Conservation (phyloP, 2,329 filamentous ascomycete species). For the Penicillium verrucosum region DNA sequence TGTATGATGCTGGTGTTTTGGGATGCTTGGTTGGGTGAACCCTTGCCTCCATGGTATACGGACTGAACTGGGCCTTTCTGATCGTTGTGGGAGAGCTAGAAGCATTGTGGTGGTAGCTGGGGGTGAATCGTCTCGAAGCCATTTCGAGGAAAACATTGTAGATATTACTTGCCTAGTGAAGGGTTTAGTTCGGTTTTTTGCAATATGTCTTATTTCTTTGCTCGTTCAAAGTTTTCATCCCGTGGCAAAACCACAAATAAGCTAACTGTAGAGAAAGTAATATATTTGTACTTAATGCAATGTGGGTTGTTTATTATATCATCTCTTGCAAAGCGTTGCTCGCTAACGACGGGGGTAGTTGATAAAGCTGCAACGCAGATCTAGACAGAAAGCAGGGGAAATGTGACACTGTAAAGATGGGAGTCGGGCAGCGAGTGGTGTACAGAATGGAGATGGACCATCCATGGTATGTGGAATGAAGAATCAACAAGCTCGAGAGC, state of each 20-base stretch:
- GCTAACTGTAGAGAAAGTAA: neutral
- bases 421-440: neutral
- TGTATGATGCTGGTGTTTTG: slow-evolving; percentile 9
- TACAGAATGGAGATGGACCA: neutral
- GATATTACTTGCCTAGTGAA: slow-evolving; percentile 33
- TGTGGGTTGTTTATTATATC: slow-evolving; percentile 4
- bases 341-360: slow-evolving; percentile 16
- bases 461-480: neutral
- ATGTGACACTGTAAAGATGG: neutral
- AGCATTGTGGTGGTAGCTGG: slow-evolving; percentile 1
- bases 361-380: slow-evolving; percentile 10
- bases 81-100: slow-evolving; percentile 6
- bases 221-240: neutral
- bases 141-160: slow-evolving; percentile 27
- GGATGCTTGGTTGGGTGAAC: slow-evolving; percentile 5
- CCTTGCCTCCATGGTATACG: slow-evolving; percentile 8
- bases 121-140: slow-evolving; percentile 9
- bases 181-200: slow-evolving; percentile 26
- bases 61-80: slow-evolving; percentile 10
- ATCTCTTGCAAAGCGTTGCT: slow-evolving; percentile 15
- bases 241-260: neutral
- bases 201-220: slow-evolving; percentile 19
- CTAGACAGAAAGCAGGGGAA: slow-evolving; percentile 7
- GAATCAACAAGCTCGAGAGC: neutral
- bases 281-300: slow-evolving; percentile 2